phyloP scores from a whole-genome alignment of 768 basidiomycete genomes.

The Naganishia vishniacii region DNA sequence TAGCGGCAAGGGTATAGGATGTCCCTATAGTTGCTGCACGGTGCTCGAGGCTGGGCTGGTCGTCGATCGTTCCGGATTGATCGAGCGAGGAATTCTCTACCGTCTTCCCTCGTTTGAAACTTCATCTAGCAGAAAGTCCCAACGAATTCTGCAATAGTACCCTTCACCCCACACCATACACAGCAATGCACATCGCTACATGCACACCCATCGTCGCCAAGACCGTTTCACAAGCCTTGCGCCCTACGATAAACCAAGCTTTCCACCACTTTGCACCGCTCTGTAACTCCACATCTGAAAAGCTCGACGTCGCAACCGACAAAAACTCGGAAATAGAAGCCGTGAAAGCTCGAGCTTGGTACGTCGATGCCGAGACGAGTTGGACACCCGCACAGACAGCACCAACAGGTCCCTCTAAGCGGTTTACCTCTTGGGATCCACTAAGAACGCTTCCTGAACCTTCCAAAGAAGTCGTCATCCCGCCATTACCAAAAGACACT shows the following conservation, averaged over 20 bases:
- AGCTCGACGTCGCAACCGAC: neutral
- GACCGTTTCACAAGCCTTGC: neutral
- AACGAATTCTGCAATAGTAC: too few species aligned
- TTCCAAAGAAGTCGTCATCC: neutral
- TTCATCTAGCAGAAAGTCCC: too few species aligned
- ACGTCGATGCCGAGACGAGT: conserved; percentile 14
- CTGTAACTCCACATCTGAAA: neutral
- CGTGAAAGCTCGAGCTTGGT: conserved; percentile 30
- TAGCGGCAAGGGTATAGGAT: neutral
- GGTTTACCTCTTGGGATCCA: conserved; percentile 29
- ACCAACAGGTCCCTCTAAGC: conserved; percentile 3
- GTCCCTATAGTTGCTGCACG: neutral
- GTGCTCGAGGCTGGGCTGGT: neutral
- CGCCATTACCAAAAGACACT: conserved; percentile 11
- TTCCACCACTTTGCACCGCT: neutral
- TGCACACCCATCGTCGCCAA: too few species aligned
- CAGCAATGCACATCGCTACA: neutral
- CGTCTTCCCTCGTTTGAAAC: too few species aligned
- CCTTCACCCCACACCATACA: too few species aligned
- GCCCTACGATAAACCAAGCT: neutral
- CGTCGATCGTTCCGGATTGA: too few species aligned
- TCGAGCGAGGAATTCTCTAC: too few species aligned
- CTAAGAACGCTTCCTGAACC: conserved; percentile 23
- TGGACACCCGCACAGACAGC: neutral
- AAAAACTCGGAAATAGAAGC: conserved; percentile 2